Conservation (phyloP, 441 rosid species). For the Brassica hybrid region DNA sequence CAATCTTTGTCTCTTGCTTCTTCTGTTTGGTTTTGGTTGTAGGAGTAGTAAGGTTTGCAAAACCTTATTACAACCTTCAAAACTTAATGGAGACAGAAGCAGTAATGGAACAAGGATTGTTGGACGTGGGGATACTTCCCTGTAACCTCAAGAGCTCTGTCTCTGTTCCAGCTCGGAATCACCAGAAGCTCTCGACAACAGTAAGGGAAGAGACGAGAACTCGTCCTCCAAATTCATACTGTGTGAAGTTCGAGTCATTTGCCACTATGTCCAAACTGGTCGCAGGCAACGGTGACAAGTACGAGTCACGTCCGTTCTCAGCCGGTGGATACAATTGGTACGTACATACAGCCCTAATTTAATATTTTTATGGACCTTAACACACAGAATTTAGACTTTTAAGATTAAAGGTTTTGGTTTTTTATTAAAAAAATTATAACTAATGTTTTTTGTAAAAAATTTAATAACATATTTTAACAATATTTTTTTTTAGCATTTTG, state of each 20-base stretch:
- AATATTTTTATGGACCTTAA: too few relatives aligned
- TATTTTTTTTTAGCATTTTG: too few relatives aligned
- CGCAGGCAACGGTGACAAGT: slow-evolving; percentile 6
- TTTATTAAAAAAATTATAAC: too few relatives aligned
- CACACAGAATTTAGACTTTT: too few relatives aligned
- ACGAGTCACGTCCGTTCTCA: slow-evolving; percentile 33
- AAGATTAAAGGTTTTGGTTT: too few relatives aligned
- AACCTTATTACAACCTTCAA: slow-evolving; percentile 31
- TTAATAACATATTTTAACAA: too few relatives aligned
- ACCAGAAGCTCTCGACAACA: slow-evolving; percentile 13
- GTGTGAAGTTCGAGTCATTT: slow-evolving; percentile 29
- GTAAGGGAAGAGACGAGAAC: slow-evolving; percentile 10
- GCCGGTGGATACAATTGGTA: slow-evolving; percentile 37
- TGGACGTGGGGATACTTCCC: slow-evolving; percentile 4
- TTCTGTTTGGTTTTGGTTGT: slow-evolving; percentile 15
- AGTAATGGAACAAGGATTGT: slow-evolving; percentile 12
- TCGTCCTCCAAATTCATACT: slow-evolving; percentile 26
- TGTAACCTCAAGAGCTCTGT: slow-evolving; percentile 9
- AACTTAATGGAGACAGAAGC: slow-evolving; percentile 15
- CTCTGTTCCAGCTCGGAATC: background rate
- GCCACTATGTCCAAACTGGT: slow-evolving; percentile 3
- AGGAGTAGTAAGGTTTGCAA: slow-evolving; percentile 22
- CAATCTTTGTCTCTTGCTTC: slow-evolving; percentile 27
- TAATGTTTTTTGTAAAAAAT: too few relatives aligned
- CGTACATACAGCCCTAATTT: background rate